These are phyloP conservation scores for Hanseniaspora sp. DNA, from an alignment of 1,139 yeast species.

Conservation along the genomic window DNA sequence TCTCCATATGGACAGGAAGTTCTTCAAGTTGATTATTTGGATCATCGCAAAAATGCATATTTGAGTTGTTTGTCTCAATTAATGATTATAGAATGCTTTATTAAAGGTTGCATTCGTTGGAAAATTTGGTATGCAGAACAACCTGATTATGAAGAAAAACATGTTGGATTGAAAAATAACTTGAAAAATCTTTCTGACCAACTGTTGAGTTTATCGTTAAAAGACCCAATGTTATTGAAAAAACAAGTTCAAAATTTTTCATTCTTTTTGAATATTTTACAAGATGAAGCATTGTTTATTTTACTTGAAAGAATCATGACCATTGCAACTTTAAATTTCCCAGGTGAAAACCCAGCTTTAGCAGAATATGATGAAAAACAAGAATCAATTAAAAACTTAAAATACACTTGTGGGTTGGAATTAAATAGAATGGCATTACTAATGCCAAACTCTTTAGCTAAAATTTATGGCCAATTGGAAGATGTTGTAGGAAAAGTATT, in stretches of 20 bases:
- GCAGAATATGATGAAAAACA: slow-evolving; percentile 55
- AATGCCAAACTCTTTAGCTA: slow-evolving; percentile 82
- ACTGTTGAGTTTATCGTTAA: slow-evolving; percentile 59
- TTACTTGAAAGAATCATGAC: slow-evolving; percentile 79
- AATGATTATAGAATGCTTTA: slow-evolving; percentile 75
- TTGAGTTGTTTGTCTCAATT: slow-evolving; percentile 73
- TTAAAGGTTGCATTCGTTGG: slow-evolving; percentile 94
- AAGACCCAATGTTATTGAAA: slow-evolving; percentile 70
- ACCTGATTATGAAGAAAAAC: slow-evolving; percentile 50
- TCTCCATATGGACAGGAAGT: slow-evolving; percentile 63
- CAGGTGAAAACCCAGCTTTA: slow-evolving; percentile 39
- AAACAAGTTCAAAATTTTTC: slow-evolving; percentile 87
- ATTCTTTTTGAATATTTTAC: slow-evolving; percentile 88
- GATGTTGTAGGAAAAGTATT: slow-evolving; percentile 64
- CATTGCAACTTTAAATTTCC: slow-evolving; percentile 78
- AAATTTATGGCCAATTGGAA: slow-evolving; percentile 71
- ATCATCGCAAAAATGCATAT: slow-evolving; percentile 52
- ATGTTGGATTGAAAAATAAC: slow-evolving; percentile 46
- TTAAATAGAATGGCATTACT: slow-evolving; percentile 82
- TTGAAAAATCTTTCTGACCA: slow-evolving; percentile 72
- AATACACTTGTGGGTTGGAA: slow-evolving; percentile 92
- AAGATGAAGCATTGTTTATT: slow-evolving; percentile 69
- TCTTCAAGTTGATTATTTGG: slow-evolving; percentile 44
- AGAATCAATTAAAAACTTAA: slow-evolving; percentile 72
- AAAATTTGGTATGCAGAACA: slow-evolving; percentile 67